Percentiles rank a stretch among this genome's conserved stretches.
phyloP scores from a whole-genome alignment of 2,329 filamentous ascomycete genomes.

The Cladosporium sp. region DNA sequence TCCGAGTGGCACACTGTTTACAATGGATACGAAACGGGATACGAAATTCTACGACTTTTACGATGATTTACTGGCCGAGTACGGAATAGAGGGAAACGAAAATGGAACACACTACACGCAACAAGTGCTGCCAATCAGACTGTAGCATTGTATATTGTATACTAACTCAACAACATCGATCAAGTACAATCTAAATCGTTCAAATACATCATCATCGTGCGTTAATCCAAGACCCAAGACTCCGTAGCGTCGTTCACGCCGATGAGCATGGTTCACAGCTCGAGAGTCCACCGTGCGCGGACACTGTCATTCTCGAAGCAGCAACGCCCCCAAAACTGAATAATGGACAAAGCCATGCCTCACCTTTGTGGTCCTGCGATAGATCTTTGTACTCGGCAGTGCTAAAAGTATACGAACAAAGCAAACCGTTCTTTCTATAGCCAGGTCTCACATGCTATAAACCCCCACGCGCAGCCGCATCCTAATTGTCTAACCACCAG shows the following conservation, averaged over 20 bases:
- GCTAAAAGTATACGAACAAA: not conserved
- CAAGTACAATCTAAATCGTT: not conserved
- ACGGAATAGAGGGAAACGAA: not conserved
- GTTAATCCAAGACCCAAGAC: not conserved
- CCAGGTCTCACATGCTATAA: not conserved
- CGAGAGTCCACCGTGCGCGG: not conserved
- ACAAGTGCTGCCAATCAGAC: not conserved
- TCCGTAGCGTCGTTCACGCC: too few species aligned
- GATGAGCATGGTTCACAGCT: not conserved
- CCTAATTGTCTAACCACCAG: not conserved
- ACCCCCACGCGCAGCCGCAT: not conserved
- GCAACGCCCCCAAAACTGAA: not conserved
- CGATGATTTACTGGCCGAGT: slow-evolving; percentile 7
- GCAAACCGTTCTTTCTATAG: not conserved
- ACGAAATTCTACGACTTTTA: slow-evolving; percentile 14
- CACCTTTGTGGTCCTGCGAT: not conserved
- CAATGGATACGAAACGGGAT: not conserved
- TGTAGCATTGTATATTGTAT: not conserved
- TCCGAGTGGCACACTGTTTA: not conserved
- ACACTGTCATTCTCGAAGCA: not conserved
- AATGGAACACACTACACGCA: not conserved
- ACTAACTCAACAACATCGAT: not conserved
- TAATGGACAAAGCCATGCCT: not conserved
- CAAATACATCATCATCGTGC: not conserved
- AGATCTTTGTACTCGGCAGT: not conserved